These are phyloP conservation scores for Thymus mandschuricus DNA, from an alignment of 257 asterid species.

Conservation along the genomic window DNA sequence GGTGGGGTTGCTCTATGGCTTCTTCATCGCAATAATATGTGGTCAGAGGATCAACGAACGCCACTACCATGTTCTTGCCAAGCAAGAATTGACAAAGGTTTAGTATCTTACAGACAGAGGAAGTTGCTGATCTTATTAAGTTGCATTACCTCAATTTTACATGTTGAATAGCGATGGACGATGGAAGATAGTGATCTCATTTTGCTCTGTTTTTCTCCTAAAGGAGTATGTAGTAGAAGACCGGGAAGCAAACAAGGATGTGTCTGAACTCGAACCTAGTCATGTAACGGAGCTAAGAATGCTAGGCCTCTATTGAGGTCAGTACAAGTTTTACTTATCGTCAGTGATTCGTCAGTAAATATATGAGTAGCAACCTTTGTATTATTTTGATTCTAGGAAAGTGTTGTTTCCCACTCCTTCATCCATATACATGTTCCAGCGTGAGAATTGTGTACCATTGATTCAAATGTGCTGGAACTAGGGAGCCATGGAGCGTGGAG, in stretches of 20 bases:
- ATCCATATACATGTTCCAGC: too few relatives aligned
- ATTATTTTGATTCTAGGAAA: background rate
- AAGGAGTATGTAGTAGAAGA: slow-evolving; percentile 96
- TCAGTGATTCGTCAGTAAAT: background rate
- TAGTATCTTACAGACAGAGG: slow-evolving; percentile 11
- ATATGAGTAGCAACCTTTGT: background rate
- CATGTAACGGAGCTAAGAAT: slow-evolving; percentile 85
- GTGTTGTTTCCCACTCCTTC: background rate
- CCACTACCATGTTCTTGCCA: slow-evolving; percentile 97
- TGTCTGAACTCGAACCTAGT: slow-evolving; percentile 79
- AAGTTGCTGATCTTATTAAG: background rate
- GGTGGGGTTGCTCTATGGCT: slow-evolving; percentile 98
- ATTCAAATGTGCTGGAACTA: too few relatives aligned
- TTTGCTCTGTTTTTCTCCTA: background rate
- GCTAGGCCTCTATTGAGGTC: slow-evolving; percentile 80
- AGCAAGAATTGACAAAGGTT: slow-evolving; percentile 95
- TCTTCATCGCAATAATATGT: slow-evolving; percentile 96
- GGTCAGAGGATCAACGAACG: slow-evolving; percentile 98
- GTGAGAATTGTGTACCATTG: too few relatives aligned
- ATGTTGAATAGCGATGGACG: background rate
- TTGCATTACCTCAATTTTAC: background rate
- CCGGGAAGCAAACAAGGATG: slow-evolving; percentile 66
- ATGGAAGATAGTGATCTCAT: background rate
- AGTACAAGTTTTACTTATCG: background rate
- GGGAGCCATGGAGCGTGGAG: too few relatives aligned